Evolutionary conservation across 2,329 filamentous ascomycete species (phyloP).

Genomic region (Fusarium setosum): DNA sequence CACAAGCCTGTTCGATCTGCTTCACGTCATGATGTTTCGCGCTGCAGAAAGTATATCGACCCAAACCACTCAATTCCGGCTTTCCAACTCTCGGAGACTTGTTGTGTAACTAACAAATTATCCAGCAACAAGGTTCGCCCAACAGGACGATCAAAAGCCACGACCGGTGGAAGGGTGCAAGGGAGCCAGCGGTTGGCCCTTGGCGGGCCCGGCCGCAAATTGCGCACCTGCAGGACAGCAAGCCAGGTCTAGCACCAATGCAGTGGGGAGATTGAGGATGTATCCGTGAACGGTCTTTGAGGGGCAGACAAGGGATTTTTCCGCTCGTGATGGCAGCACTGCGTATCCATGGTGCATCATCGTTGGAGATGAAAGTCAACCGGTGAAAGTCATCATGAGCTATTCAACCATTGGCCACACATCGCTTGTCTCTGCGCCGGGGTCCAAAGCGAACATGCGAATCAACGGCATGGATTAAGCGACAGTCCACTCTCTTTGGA

Average conservation of each 20-base stretch:
- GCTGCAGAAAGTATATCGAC: background rate
- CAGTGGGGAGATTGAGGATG: constrained; percentile 25
- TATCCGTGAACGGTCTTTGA: constrained; percentile 15
- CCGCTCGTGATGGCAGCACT: constrained; percentile 5
- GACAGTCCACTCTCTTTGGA: constrained; percentile 32
- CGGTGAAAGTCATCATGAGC: constrained; percentile 14
- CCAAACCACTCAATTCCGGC: background rate
- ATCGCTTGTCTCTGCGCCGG: constrained; percentile 17
- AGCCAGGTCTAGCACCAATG: constrained; percentile 24
- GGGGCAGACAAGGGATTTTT: constrained; percentile 11
- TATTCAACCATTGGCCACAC: constrained; percentile 16
- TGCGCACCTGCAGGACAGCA: constrained; percentile 30
- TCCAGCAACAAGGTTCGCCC: constrained; percentile 18
- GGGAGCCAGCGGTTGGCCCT: constrained; percentile 18
- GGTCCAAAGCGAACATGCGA: constrained; percentile 31
- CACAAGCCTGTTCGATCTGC: background rate
- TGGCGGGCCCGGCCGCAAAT: constrained; percentile 37
- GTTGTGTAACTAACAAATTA: constrained; percentile 9
- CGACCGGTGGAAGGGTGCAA: constrained; percentile 23
- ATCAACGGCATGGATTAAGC: constrained; percentile 43
- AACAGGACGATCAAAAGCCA: constrained; percentile 26
- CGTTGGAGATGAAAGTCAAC: background rate
- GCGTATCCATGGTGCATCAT: constrained; percentile 2
- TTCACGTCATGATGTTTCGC: background rate
- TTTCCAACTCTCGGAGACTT: constrained; percentile 4